Evolutionary conservation across 352 stramenopile species (phyloP).

Genomic region (Phytopythium vexans): DNA sequence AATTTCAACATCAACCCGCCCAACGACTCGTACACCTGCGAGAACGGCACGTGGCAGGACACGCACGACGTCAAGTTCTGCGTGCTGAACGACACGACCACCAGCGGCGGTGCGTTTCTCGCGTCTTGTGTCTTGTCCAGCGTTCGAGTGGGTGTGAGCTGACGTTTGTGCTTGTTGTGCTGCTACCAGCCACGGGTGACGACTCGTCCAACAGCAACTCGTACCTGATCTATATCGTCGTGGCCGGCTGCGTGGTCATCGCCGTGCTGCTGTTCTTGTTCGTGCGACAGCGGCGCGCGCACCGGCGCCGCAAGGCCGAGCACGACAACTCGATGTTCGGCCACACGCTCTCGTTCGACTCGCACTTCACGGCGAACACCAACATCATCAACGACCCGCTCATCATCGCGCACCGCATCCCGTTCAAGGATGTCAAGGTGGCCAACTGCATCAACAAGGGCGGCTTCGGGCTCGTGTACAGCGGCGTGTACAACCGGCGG

Average conservation of each 20-base stretch:
- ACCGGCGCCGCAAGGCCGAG: conserved; percentile 33
- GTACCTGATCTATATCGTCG: conserved; percentile 40
- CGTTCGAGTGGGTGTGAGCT: background rate
- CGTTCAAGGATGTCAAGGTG: conserved; percentile 57
- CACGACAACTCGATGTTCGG: conserved; percentile 38
- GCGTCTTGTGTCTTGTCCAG: background rate
- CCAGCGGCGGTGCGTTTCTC: conserved; percentile 1
- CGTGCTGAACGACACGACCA: conserved; percentile 21
- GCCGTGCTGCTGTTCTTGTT: conserved; percentile 49
- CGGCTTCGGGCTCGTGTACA: conserved; percentile 62
- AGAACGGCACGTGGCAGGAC: conserved; percentile 34
- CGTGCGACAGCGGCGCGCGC: conserved; percentile 30
- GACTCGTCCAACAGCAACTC: conserved; percentile 30
- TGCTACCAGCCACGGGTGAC: conserved; percentile 11
- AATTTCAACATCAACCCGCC: conserved; percentile 40
- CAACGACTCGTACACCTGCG: conserved; percentile 26
- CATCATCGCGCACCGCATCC: conserved; percentile 60
- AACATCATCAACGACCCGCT: conserved; percentile 58
- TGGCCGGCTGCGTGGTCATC: conserved; percentile 36
- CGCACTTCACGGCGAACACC: conserved; percentile 44
- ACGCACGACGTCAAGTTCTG: conserved; percentile 36
- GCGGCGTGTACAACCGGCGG: conserved; percentile 52
- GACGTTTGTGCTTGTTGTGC: background rate
- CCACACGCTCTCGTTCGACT: conserved; percentile 58
- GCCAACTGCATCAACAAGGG: conserved; percentile 61